These are phyloP conservation scores for Blepharisma japonicum DNA, from an alignment of 73 alveolate genomes.

Conservation along the genomic window DNA sequence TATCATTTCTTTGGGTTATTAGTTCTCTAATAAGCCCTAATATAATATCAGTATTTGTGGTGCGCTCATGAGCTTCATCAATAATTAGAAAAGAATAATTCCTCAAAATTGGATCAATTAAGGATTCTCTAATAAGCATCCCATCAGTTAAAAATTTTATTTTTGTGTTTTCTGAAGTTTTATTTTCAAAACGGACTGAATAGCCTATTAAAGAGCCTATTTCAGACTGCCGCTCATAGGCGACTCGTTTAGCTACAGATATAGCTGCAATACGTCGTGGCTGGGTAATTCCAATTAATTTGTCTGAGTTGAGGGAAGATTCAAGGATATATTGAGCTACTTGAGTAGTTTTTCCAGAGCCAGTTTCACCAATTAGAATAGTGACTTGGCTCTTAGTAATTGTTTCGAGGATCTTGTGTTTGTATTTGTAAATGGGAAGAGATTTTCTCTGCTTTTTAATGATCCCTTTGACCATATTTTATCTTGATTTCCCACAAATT, in stretches of 20 bases:
- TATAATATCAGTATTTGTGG: slow-evolving; percentile 80
- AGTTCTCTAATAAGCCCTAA: slow-evolving; percentile 72
- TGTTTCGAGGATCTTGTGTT: background rate
- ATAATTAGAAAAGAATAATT: slow-evolving; percentile 73
- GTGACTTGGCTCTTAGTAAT: background rate
- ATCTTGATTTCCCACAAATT: too few relatives aligned
- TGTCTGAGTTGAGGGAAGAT: slow-evolving; percentile 48
- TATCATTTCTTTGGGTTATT: slow-evolving; percentile 72
- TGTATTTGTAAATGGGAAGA: background rate
- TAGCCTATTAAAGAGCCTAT: slow-evolving; percentile 89
- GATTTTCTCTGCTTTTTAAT: background rate
- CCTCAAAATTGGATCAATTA: slow-evolving; percentile 61
- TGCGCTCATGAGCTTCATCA: slow-evolving; percentile 97
- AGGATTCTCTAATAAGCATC: slow-evolving; percentile 93
- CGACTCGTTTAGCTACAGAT: slow-evolving; percentile 92
- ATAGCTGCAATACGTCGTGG: slow-evolving; percentile 99
- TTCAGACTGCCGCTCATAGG: slow-evolving; percentile 82
- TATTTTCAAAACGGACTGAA: slow-evolving; percentile 88
- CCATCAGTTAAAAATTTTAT: slow-evolving; percentile 95
- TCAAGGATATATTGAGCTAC: slow-evolving; percentile 55
- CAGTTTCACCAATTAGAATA: slow-evolving; percentile 69
- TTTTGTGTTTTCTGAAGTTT: slow-evolving; percentile 71
- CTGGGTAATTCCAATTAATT: slow-evolving; percentile 87
- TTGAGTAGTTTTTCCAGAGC: slow-evolving; percentile 75
- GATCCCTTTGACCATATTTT: background rate